Conservation (phyloP, 352 stramenopile species). For the Phytophthora crassamura region DNA sequence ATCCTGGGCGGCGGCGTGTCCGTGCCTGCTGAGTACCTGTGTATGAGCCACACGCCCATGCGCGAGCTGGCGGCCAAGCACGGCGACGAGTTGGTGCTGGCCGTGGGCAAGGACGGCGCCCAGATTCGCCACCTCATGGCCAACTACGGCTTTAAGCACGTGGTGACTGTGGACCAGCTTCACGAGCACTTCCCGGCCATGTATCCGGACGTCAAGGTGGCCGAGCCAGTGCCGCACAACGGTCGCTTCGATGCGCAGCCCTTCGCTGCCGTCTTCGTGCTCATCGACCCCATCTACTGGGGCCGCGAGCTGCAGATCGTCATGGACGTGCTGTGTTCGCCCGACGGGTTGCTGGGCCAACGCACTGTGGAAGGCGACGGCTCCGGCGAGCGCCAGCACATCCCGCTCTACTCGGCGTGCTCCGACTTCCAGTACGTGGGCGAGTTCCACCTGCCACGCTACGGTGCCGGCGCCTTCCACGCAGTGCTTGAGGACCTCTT, state of each 20-base stretch:
- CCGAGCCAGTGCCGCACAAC: constrained; percentile 39
- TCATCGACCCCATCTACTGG: constrained; percentile 85
- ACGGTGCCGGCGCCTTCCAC: constrained; percentile 82
- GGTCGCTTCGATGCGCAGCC: constrained; percentile 59
- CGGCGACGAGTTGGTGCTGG: constrained; percentile 75
- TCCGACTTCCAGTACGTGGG: constrained; percentile 91
- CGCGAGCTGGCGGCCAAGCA: constrained; percentile 68
- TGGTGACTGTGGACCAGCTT: constrained; percentile 78
- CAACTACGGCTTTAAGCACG: constrained; percentile 86
- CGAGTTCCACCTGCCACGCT: constrained; percentile 84
- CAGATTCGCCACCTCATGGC: constrained; percentile 70
- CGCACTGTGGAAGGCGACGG: constrained; percentile 35
- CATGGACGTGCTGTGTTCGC: constrained; percentile 76
- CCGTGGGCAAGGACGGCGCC: constrained; percentile 80
- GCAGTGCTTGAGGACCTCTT: constrained; percentile 84
- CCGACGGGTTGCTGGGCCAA: constrained; percentile 57
- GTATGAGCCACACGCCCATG: constrained; percentile 89
- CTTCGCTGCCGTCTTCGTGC: constrained; percentile 76
- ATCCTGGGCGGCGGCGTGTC: constrained; percentile 72
- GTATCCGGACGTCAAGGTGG: constrained; percentile 83
- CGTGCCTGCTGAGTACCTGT: constrained; percentile 50
- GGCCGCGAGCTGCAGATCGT: constrained; percentile 78
- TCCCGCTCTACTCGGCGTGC: constrained; percentile 87
- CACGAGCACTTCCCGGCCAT: constrained; percentile 81
- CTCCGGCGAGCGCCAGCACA: constrained; percentile 56